phyloP scores from a whole-genome alignment of 2,329 filamentous ascomycete genomes.

The Colletotrichum filicis region DNA sequence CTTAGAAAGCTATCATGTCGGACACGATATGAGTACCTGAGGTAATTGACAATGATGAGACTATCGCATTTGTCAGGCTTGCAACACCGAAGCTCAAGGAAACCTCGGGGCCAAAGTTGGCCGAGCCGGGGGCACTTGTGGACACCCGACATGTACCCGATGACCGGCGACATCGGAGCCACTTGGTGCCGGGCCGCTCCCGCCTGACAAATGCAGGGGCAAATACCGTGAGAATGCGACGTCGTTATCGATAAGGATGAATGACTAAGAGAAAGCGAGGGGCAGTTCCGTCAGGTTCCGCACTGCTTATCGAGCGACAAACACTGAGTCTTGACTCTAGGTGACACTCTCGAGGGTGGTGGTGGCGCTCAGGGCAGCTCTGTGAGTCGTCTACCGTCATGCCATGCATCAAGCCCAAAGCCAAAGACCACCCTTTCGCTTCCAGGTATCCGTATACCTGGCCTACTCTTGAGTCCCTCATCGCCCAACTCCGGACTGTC shows the following conservation, averaged over 20 bases:
- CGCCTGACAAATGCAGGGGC: conserved; percentile 30
- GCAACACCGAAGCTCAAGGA: background rate
- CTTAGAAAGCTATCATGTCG: background rate
- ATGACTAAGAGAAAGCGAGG: background rate
- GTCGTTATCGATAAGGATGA: conserved; percentile 14
- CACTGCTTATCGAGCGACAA: conserved; percentile 7
- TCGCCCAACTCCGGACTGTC: background rate
- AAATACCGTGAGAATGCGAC: background rate
- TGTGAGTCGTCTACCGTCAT: conserved; percentile 16
- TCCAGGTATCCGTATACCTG: no score
- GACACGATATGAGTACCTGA: background rate
- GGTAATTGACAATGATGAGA: background rate
- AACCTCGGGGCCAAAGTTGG: conserved; percentile 3
- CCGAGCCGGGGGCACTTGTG: background rate
- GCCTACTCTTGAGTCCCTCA: background rate
- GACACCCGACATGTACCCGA: background rate
- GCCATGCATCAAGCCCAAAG: background rate
- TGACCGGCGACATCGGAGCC: conserved; percentile 22
- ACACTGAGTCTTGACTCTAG: background rate
- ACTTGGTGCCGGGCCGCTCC: conserved; percentile 23
- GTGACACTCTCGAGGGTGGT: background rate
- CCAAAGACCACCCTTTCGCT: background rate
- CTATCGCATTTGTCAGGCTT: background rate
- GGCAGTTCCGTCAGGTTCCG: background rate
- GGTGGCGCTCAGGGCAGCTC: conserved; percentile 29